Evolutionary conservation across 371 early-diverging fungal genomes (phyloP).

Genomic region (Mucor piriformis): DNA sequence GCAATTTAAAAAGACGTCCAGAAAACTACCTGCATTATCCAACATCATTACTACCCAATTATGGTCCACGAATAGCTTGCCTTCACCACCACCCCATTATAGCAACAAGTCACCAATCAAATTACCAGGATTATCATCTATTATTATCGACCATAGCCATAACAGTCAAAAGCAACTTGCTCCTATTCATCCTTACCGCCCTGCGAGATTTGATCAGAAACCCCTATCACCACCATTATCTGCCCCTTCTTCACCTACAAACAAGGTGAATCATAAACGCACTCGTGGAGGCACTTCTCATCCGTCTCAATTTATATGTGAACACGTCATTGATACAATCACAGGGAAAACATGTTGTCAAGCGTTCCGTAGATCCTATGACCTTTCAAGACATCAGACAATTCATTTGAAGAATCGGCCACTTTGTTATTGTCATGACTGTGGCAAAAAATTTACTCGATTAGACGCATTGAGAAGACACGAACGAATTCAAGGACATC

Average conservation of each 20-base stretch:
- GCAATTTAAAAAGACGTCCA: background rate
- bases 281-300: background rate
- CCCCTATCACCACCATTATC: conserved; percentile 1
- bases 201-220: background rate
- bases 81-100: background rate
- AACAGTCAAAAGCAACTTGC: conserved; percentile 4
- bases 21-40: conserved; percentile 11
- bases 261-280: background rate
- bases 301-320: conserved; percentile 33
- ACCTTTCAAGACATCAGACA: conserved; percentile 45
- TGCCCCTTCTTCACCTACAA: background rate
- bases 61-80: background rate
- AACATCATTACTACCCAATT: conserved; percentile 1
- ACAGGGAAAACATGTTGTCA: conserved; percentile 36
- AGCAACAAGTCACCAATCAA: background rate
- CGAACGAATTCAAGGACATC: conserved; percentile 46
- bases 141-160: background rate
- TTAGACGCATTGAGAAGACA: conserved; percentile 51
- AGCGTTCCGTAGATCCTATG: conserved; percentile 48
- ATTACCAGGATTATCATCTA: conserved; percentile 4
- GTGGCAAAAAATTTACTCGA: conserved; percentile 48
- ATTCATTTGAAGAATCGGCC: conserved; percentile 48
- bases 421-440: conserved; percentile 39
- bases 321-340: conserved; percentile 25
- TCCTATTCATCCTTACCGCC: conserved; percentile 1